Evolutionary conservation across 2,329 filamentous ascomycete species (phyloP).

Genomic region (Fusarium kyushuense): DNA sequence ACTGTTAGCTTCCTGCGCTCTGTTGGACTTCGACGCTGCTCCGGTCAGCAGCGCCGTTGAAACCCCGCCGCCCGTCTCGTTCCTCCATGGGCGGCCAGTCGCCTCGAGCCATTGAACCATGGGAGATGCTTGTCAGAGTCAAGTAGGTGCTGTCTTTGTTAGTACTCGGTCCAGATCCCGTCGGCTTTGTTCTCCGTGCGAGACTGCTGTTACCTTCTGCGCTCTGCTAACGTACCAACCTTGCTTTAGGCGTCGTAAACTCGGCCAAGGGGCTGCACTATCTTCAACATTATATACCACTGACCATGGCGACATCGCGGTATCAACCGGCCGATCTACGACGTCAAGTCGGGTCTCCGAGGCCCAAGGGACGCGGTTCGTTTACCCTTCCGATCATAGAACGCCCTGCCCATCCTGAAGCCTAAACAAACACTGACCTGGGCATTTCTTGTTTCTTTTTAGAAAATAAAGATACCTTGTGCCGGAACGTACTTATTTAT

Average conservation of each 20-base stretch:
- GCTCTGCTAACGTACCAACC: conserved; percentile 27
- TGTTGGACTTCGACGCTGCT: conserved; percentile 31
- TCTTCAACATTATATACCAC: conserved; percentile 46
- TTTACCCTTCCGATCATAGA: conserved; percentile 32
- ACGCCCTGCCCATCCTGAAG: conserved; percentile 7
- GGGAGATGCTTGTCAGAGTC: conserved; percentile 59
- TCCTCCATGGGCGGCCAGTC: conserved; percentile 59
- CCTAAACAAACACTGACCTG: conserved; percentile 26
- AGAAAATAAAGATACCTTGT: conserved; percentile 91
- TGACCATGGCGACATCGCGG: conserved; percentile 61
- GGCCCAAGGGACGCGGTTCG: conserved; percentile 68
- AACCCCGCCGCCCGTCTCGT: conserved; percentile 38
- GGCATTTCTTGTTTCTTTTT: no score
- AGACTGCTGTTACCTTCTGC: neutral
- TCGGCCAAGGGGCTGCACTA: conserved; percentile 53
- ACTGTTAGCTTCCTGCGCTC: conserved; percentile 24
- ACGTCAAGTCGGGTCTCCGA: conserved; percentile 67
- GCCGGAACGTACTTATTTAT: conserved; percentile 93
- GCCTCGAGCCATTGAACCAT: conserved; percentile 61
- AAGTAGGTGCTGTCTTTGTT: conserved; percentile 55
- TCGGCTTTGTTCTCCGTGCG: conserved; percentile 7
- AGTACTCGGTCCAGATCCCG: conserved; percentile 23
- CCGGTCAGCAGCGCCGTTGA: conserved; percentile 34
- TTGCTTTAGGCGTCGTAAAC: conserved; percentile 57
- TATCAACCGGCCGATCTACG: conserved; percentile 61